Percentiles rank a stretch among this genome's conserved stretches.
Conservation (phyloP, 1,139 yeast genomes). For the Pichiaceae sp. region DNA sequence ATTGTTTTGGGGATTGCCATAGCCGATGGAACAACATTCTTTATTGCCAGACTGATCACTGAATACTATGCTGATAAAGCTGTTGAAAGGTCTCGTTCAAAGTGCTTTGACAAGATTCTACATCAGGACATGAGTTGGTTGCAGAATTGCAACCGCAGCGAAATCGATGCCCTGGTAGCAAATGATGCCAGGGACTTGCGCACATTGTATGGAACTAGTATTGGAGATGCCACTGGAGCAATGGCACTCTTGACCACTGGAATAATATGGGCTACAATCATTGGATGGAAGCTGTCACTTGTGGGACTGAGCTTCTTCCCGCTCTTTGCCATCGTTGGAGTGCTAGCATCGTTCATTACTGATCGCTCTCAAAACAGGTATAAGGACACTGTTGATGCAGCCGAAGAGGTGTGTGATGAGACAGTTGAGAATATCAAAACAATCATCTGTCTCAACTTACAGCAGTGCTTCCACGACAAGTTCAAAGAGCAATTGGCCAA, state of each 20-base stretch:
- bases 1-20: constrained; percentile 53
- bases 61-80: constrained; percentile 61
- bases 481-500: constrained; percentile 26
- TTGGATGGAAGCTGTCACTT: constrained; percentile 84
- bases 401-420: constrained; percentile 53
- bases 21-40: constrained; percentile 51
- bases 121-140: constrained; percentile 54
- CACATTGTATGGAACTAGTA: constrained; percentile 49
- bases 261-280: constrained; percentile 61
- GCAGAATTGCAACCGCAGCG: constrained; percentile 38
- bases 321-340: constrained; percentile 41
- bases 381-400: constrained; percentile 43
- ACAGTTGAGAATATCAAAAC: constrained; percentile 54
- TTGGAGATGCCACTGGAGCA: constrained; percentile 47
- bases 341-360: constrained; percentile 42
- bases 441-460: constrained; percentile 48
- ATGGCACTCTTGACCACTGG: constrained; percentile 51
- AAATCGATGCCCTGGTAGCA: constrained; percentile 58
- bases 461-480: constrained; percentile 33
- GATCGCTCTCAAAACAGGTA: constrained; percentile 51
- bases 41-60: constrained; percentile 41
- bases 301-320: constrained; percentile 77
- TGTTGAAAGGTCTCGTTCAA: constrained; percentile 48
- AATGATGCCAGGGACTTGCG: constrained; percentile 79
- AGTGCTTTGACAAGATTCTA: constrained; percentile 39